phyloP scores from a whole-genome alignment of 139 green algal species.

The Picochlorum sp. region DNA sequence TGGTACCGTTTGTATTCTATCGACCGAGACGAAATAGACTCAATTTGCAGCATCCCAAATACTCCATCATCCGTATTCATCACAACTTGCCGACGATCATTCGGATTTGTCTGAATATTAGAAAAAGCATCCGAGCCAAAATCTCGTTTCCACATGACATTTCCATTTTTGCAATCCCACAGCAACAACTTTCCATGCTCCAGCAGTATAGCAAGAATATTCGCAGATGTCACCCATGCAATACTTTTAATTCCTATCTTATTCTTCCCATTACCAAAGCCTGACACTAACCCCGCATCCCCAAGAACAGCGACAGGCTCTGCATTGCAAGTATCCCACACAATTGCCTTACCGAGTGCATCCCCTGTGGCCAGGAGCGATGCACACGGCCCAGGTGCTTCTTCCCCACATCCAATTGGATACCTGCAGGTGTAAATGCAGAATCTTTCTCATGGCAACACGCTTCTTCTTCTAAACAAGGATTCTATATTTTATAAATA shows the following conservation, averaged over 20 bases:
- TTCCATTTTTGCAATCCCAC: slow-evolving; percentile 52
- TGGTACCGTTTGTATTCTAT: slow-evolving; percentile 40
- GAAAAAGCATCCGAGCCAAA: slow-evolving; percentile 30
- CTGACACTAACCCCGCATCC: slow-evolving; percentile 16
- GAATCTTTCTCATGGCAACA: too few relatives aligned
- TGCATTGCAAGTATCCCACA: slow-evolving; percentile 57
- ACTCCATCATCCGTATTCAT: slow-evolving; percentile 37
- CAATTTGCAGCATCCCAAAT: slow-evolving; percentile 34
- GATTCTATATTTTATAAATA: too few relatives aligned
- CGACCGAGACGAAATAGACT: not conserved
- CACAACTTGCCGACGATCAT: slow-evolving; percentile 45
- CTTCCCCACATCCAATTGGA: not conserved
- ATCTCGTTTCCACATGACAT: slow-evolving; percentile 33
- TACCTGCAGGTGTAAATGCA: not conserved
- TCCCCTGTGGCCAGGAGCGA: slow-evolving; percentile 66
- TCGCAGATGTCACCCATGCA: slow-evolving; percentile 45
- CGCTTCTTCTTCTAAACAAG: not conserved
- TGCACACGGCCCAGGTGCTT: not conserved
- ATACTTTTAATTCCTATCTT: slow-evolving; percentile 18
- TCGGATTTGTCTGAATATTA: slow-evolving; percentile 38
- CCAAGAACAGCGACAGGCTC: slow-evolving; percentile 31
- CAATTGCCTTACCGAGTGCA: slow-evolving; percentile 46
- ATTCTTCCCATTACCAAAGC: slow-evolving; percentile 3
- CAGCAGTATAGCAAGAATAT: slow-evolving; percentile 55
- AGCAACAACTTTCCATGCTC: slow-evolving; percentile 50